A percentile compares a stretch with the other conserved stretches of the same genome.
These are phyloP conservation scores for Puccinia novopanici DNA, from an alignment of 1,284 basidiomycete species.

Conservation along the genomic window DNA sequence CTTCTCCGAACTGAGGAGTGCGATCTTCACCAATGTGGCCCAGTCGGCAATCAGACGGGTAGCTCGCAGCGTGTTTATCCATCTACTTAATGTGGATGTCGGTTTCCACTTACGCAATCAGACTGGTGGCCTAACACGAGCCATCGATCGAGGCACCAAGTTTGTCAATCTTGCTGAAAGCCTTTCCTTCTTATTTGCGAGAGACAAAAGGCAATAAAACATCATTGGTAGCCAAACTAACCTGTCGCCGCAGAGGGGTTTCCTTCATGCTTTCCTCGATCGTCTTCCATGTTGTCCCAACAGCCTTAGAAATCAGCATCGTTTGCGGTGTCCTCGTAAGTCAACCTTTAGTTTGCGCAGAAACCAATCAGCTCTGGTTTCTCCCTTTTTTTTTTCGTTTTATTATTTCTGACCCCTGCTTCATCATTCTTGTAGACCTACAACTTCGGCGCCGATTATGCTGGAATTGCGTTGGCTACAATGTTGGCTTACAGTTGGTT, in stretches of 20 bases:
- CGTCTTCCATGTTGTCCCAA: conserved; percentile 49
- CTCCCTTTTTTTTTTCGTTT: not conserved
- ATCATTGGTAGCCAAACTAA: not conserved
- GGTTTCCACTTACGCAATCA: conserved; percentile 48
- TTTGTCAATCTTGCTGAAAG: not conserved
- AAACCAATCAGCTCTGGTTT: not conserved
- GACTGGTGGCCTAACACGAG: conserved; percentile 47
- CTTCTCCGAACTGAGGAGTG: conserved; percentile 49
- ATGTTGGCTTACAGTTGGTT: conserved; percentile 48
- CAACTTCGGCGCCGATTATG: conserved; percentile 49
- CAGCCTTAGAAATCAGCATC: conserved; percentile 50
- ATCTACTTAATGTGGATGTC: conserved; percentile 48
- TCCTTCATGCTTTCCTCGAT: conserved; percentile 50
- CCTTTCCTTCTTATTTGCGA: not conserved
- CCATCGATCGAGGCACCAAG: conserved; percentile 51
- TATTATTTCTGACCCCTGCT: not conserved
- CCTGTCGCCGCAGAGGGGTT: conserved; percentile 27
- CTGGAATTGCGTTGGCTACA: conserved; percentile 47
- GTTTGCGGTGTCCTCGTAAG: conserved; percentile 49
- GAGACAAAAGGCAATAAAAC: not conserved
- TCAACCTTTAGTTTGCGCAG: not conserved
- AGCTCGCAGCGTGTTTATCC: conserved; percentile 42
- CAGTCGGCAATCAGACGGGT: conserved; percentile 51
- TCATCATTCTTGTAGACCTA: conserved; percentile 28
- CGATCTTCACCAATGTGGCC: conserved; percentile 50